These are phyloP conservation scores for Citrullus mucosospermus DNA, from an alignment of 306 rosid species.

Conservation along the genomic window DNA sequence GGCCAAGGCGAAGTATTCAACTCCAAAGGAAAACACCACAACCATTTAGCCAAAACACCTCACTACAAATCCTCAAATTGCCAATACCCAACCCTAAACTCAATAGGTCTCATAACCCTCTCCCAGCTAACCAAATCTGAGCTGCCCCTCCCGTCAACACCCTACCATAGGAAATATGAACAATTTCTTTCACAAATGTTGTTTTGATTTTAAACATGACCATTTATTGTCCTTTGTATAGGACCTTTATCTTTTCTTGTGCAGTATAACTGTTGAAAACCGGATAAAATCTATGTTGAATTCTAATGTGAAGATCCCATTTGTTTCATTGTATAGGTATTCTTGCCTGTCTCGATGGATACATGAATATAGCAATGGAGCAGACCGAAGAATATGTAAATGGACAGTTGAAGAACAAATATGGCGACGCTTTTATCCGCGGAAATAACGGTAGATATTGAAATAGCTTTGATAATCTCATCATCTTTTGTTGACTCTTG, in stretches of 20 bases:
- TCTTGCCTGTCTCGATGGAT: slow-evolving; percentile 93
- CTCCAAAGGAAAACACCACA: neutral
- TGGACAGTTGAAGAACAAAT: slow-evolving; percentile 88
- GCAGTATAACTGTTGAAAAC: neutral
- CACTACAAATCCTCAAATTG: neutral
- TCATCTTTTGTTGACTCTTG: neutral
- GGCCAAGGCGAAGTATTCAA: neutral
- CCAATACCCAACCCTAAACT: neutral
- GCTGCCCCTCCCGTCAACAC: neutral
- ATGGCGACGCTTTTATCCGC: slow-evolving; percentile 92
- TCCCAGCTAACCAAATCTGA: neutral
- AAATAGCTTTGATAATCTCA: neutral
- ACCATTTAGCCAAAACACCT: neutral
- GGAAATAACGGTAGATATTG: slow-evolving; percentile 62
- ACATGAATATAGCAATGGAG: slow-evolving; percentile 99
- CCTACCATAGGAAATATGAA: neutral
- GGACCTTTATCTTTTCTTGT: neutral
- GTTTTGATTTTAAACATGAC: neutral
- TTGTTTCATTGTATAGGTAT: slow-evolving; percentile 45
- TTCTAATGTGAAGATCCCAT: neutral
- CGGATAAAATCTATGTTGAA: neutral
- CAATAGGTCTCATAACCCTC: neutral
- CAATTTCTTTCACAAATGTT: neutral
- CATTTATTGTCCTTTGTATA: neutral
- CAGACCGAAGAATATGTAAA: slow-evolving; percentile 95